Base-by-base conservation (phyloP, 2,329 filamentous ascomycete genomes). In the Monosporascus sp. region DNA sequence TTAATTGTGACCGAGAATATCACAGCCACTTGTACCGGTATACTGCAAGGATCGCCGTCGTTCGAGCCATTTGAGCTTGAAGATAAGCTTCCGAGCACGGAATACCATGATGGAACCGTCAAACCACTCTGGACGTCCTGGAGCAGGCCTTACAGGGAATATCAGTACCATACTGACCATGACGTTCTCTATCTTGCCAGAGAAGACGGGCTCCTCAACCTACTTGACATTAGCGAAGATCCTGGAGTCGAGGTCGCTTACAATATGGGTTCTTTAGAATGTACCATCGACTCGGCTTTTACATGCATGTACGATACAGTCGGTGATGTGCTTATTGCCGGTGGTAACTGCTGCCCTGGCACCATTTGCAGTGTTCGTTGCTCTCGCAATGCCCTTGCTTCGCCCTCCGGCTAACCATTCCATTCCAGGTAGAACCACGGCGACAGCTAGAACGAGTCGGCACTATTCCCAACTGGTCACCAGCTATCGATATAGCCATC, bases 111-210 rank as follows among this genome's bases (percentile, higher is more conserved):
- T 55, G 82, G 76, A 25, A 67, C 56, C 36, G 71, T 64, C 37
- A 65, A 56, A 39, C 87, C 88, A 1, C 70, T 89, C 3, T 97
- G 91, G 89, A 88, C 87, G 3, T 83, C 88, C 24, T 99, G 93
- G 92, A 84, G 90, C 27, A 82, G 89, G 54, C 88, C 91, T 2
- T 80, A 83, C 54, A 85, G 93, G 7, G 79, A 84, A 24, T 79
- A 79, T 55, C 71, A 75, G 14, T 87, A 86, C 59, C 80, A 81
- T 50, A 74, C 80, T 51, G 78, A 75, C 18, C 83, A 85, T 37
- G 94, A 97, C 64, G 84, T 87, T 55, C 84, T 97, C 48, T 96
- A 94, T 65, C 74, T 99, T 17, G 89, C 88, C 11, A 84, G 92
- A 51, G 93, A 97, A 71, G 93, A 97, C 65, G 94, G 94, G 3